Evolutionary conservation across 2,329 filamentous ascomycete species (phyloP), one percentile per base, ranked within the genome.

Genomic region (Xylaria sp.): DNA sequence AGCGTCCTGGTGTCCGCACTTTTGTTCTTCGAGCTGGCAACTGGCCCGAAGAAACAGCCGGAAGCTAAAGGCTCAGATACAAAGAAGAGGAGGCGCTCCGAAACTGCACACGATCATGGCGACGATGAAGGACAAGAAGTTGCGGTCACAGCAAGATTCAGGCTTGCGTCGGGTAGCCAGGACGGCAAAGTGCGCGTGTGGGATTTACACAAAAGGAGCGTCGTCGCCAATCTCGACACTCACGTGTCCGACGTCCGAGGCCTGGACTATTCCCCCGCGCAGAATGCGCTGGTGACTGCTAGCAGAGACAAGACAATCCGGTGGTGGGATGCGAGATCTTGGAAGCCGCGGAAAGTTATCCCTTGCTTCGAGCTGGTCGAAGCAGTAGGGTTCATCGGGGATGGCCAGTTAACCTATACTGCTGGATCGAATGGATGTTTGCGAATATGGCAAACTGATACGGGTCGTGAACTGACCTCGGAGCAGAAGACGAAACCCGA

Each of bases 231-330:
- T 20, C 84, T 97, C 39, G 94, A 98, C 70, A 96, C 94, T 0
- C 97, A 99, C 78, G 94, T 97, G 25, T 98, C 96, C 10, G 93
- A 98, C 73, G 93, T 99, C n/a, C 91, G 94, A 74, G 90, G 90
- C 62, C 80, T 99, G 59, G 92, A 96, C 75, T 99, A 92, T 79
- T 96, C 92, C 5, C 80, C 89, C 0, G 83, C 90, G 64, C 89
- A 94, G 76, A 90, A 95, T 76, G 84, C 90, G 5, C 83, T 99
- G 37, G 86, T 99, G 1, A 96, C 94, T 5, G 94, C 90, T 23
- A 92, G 94, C 78, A 89, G 96, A 82, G 96, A 99, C 82, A 97
- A 97, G 83, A 98, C 96, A 0, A 88, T 96, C 64, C 96, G 96
- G 71, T 87, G 97, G 80, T 99, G 96, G 95, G 92, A 97, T 81